These are phyloP conservation scores for Nakazawaea pomicola DNA, from an alignment of 805 yeast genomes.

Conservation along the genomic window DNA sequence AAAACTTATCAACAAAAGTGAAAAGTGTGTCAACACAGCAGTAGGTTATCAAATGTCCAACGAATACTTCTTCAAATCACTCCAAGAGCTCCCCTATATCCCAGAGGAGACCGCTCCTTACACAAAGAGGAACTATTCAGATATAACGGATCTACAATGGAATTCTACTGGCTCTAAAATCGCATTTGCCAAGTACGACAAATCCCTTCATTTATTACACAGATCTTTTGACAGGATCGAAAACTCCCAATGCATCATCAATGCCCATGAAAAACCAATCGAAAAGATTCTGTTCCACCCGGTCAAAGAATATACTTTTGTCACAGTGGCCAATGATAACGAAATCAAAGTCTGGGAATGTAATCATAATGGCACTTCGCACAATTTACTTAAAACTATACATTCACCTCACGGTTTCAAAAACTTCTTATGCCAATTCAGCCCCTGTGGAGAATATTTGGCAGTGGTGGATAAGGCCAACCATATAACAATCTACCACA, in stretches of 20 bases:
- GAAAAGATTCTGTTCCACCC: slow-evolving; percentile 44
- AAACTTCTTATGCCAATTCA: slow-evolving; percentile 24
- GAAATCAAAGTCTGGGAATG: slow-evolving; percentile 37
- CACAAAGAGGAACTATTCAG: slow-evolving; percentile 17
- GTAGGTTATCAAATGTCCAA: neutral
- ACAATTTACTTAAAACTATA: slow-evolving; percentile 13
- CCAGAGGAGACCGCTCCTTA: slow-evolving; percentile 1
- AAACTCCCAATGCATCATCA: slow-evolving; percentile 32
- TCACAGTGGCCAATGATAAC: slow-evolving; percentile 40
- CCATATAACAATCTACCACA: slow-evolving; percentile 25
- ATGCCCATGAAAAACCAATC: slow-evolving; percentile 36
- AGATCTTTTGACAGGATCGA: slow-evolving; percentile 20
- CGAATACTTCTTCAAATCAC: slow-evolving; percentile 6
- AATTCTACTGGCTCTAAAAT: slow-evolving; percentile 38
- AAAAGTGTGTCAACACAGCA: neutral
- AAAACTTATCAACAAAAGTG: neutral
- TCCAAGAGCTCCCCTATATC: slow-evolving; percentile 1
- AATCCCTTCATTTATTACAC: slow-evolving; percentile 28
- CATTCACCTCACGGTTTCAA: neutral
- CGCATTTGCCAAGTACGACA: slow-evolving; percentile 39
- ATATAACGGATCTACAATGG: slow-evolving; percentile 32
- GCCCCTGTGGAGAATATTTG: slow-evolving; percentile 34
- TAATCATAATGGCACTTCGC: slow-evolving; percentile 25
- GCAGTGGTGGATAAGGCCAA: slow-evolving; percentile 32
- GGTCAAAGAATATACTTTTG: slow-evolving; percentile 32